Base-by-base conservation (phyloP, 306 rosid genomes). In the Fragaria vesca region DNA sequence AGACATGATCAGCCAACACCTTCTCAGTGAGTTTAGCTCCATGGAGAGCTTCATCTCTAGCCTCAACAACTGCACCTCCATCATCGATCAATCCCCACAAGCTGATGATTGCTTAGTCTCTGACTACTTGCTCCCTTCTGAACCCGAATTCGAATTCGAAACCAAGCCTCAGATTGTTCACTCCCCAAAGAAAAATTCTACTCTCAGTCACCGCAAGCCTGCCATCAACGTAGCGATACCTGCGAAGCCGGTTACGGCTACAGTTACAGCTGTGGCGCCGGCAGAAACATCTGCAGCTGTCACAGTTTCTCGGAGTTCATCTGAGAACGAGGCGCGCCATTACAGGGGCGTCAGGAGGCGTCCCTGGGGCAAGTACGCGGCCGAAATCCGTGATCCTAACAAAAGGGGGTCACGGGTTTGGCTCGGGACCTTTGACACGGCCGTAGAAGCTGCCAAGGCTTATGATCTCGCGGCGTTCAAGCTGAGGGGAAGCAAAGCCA, bases 321-420 rank as follows among this genome's bases (percentile, higher is more conserved):
- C 55, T 21, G 71, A 66, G 30, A 32, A 12, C 43, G 73, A 76
- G 8, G 51, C 54, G 3, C 80, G 76, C 55, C 91, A 83, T 52
- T 87, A 85, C 73, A 79, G 91, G 67, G 91, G 91, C 0, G 91
- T 87, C 24, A 58, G 91, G 38, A 77, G 83, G 26, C 47, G 91
- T 45, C 91, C 89, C 3, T 87, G 91, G 91, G 91, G 91, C 4
- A 87, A 87, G 26, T 87, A 60, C 30, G 91, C 91, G 1, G 89
- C 91, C 1, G 91, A 87, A 78, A 85, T 87, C 21, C 85, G 89
- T 13, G 91, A 87, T 26, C 91, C 89, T 2, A 81, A 70, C 61
- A 76, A 71, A 45, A 83, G 82, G 40, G 91, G 91, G 1, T 80
- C 87, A 6, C 83, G 91, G 24, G 91, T 85, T 24, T 88, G 91